Evolutionary conservation across 2,329 filamentous ascomycete genomes (phyloP), one percentile per base, ranked within the genome.

Genomic region (Bipolaris zeicola): DNA sequence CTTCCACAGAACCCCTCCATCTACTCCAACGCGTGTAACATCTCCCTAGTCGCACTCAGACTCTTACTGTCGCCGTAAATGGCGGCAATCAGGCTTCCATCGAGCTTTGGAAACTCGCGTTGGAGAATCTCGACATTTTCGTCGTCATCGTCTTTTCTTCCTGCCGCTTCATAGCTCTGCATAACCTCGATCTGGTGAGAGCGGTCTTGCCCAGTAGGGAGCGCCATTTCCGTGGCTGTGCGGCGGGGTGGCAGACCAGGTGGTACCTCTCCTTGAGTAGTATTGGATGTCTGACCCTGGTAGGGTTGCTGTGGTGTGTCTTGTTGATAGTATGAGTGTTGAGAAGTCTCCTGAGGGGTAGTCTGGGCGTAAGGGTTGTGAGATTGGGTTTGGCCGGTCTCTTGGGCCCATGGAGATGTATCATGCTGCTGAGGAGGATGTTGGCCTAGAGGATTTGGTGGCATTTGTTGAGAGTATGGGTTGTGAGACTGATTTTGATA

Each of bases 41-140:
- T 78, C 68, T 80, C 78, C 60, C 78, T 71, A 55, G 77, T 77
- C n/a, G 73, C 77, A 18, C 72, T 72, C 61, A 79, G 52, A 58
- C 69, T 74, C 66, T 78, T 72, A 24, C 70, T 73, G 60, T 80
- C 78, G 6, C 72, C 70, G 58, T 80, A 80, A 41, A 80, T 72
- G n/a, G 78, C 78, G 10, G 78, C 78, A 58, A 80, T 77, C 63
- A 80, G 58, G 53, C 71, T 76, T 2, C 75, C 73, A 63, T 80
- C 78, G n/a, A 80, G 64, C n/a, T 64, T 69, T 1, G 78, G 78
- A 50, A 79, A 80, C 65, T 80, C 78, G 14, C 72, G 57, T 67
- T 77, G 72, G 62, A 80, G 60, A 28, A 70, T 70, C 57, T 74
- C 78, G 22, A 79, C 75, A 56, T 80, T 77, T 20, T 69, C 65